Evolutionary conservation across 441 rosid genomes (phyloP).

Genomic region (Erodium texanum): DNA sequence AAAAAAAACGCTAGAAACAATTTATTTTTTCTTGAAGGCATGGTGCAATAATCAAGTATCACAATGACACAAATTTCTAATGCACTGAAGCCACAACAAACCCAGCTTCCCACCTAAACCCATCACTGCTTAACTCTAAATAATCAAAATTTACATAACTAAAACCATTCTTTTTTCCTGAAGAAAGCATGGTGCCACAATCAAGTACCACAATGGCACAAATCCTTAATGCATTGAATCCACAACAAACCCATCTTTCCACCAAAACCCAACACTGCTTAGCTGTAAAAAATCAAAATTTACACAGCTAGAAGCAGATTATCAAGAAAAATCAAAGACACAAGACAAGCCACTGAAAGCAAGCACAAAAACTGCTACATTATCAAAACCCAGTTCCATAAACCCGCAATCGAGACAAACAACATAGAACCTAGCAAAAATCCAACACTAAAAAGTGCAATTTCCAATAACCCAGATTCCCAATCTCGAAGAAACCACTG

Average conservation of each 20-base stretch:
- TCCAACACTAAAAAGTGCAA: background rate
- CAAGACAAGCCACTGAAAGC: background rate
- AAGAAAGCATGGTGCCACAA: background rate
- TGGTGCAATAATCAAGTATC: too few relatives aligned
- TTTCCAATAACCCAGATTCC: background rate
- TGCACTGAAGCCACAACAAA: background rate
- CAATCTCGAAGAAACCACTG: background rate
- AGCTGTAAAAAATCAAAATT: background rate
- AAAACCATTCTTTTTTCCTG: background rate
- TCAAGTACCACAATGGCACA: background rate
- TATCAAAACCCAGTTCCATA: background rate
- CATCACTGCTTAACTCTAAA: background rate
- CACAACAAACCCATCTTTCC: too few relatives aligned
- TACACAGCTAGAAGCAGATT: background rate
- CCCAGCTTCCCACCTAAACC: too few relatives aligned
- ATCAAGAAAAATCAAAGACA: background rate
- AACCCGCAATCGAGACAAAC: background rate
- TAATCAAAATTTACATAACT: background rate
- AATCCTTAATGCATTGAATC: background rate
- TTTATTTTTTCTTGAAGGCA: too few relatives aligned
- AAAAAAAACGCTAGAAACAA: background rate
- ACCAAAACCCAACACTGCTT: background rate
- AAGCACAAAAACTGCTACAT: background rate
- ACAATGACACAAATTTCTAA: background rate
- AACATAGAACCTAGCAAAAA: background rate